Base-by-base conservation (phyloP, 2,329 filamentous ascomycete species). In the Neofusicoccum kwambonambiense region DNA sequence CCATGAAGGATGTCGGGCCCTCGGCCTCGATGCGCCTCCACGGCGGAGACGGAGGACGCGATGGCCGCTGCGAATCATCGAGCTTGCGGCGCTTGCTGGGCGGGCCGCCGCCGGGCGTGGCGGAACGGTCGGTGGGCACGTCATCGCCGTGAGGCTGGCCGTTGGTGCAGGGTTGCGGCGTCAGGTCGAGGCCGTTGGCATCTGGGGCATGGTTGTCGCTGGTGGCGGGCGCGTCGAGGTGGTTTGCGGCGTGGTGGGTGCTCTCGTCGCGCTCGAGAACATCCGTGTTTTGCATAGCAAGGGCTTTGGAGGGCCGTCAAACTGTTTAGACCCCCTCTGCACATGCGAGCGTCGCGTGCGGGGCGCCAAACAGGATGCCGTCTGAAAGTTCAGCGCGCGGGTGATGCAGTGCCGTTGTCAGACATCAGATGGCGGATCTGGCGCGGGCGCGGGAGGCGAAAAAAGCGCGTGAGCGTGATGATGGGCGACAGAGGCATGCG, bases 11-110 rank as follows among this genome's bases (percentile, higher is more conserved):
- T 3, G 94, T 95, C 22, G 95, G 95, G 0, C 95, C 95, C 34
- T 96, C 91, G 45, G 90, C 92, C 66, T 86, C 86, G 68, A 91
- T 86, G 73, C 88, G 91, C 81, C 95, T 98, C 95, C 95, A 99
- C 22, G 95, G 95, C 69, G 95, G 95, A 68, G 94, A 98, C 66
- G 85, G 83, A 62, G 81, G 80, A 79, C 81, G 77, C 67, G 81
- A 75, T 66, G 77, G 68, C 64, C 60, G 35, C 12, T 71, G 68
- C 4, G 76, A 75, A 68, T 79, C 75, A 47, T 76, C 76, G 41
- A 80, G 75, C 74, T 87, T 87, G 67, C 87, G 88, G 74, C 89
- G 87, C 77, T 93, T 93, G 15, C 82, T 77, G 31, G 76, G 73
- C 35, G 76, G 71, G 70, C 73, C 68, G 7, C 65, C 68, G 54